phyloP scores from a whole-genome alignment of 2,329 filamentous ascomycete species.

The Colletotrichum liaoningense region DNA sequence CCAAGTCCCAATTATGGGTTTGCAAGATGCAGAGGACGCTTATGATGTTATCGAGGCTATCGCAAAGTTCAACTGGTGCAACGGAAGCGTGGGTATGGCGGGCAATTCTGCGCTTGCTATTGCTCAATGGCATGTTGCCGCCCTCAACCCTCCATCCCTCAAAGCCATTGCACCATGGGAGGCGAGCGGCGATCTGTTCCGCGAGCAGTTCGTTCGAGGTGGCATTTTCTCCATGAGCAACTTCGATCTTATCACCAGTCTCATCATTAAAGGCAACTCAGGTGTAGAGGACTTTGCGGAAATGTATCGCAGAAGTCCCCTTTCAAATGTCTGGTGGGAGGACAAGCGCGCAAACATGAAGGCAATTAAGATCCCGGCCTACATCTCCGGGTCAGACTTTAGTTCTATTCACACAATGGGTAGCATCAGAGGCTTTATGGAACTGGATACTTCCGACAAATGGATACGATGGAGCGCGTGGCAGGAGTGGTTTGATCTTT shows the following conservation, averaged over 20 bases:
- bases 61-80: constrained; percentile 44
- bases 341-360: constrained; percentile 50
- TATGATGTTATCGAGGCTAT: constrained; percentile 44
- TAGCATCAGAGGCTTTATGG: constrained; percentile 43
- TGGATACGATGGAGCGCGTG: constrained; percentile 52
- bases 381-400: constrained; percentile 46
- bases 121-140: constrained; percentile 40
- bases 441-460: constrained; percentile 49
- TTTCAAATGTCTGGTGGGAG: constrained; percentile 49
- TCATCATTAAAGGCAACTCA: constrained; percentile 47
- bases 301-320: constrained; percentile 51
- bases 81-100: constrained; percentile 45
- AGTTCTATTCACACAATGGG: constrained; percentile 41
- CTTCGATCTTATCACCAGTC: constrained; percentile 53
- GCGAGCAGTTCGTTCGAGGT: constrained; percentile 57
- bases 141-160: constrained; percentile 36
- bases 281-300: constrained; percentile 53
- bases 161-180: constrained; percentile 53
- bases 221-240: constrained; percentile 52
- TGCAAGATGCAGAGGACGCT: constrained; percentile 45
- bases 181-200: constrained; percentile 57
- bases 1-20: constrained; percentile 38
- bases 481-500: constrained; percentile 59
- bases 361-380: constrained; percentile 48
- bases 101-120: constrained; percentile 45